phyloP scores from a whole-genome alignment of 169 alveolate species.

The Eimeria praecox region DNA sequence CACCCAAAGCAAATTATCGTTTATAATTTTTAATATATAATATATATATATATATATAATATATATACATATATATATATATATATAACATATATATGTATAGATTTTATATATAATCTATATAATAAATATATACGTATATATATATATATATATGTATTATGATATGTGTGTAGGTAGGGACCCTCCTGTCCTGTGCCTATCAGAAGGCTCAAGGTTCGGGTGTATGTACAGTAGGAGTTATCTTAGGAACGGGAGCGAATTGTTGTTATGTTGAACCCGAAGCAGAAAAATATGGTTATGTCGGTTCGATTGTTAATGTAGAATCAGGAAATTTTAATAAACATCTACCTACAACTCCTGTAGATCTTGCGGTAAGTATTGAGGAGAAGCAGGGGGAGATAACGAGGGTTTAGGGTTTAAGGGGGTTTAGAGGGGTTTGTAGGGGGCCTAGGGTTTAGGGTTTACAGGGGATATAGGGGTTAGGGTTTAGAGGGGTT shows the following conservation, averaged over 20 bases:
- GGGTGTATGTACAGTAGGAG: constrained; percentile 91
- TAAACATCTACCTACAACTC: constrained; percentile 91
- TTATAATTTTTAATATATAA: too few species aligned
- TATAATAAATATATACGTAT: too few species aligned
- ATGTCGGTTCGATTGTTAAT: constrained; percentile 91
- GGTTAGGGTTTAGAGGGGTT: too few species aligned
- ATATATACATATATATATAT: too few species aligned
- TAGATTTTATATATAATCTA: too few species aligned
- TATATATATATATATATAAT: too few species aligned
- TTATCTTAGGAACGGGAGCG: constrained; percentile 94
- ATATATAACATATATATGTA: too few species aligned
- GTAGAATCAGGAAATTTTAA: constrained; percentile 94
- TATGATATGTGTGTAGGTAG: constrained; percentile 84
- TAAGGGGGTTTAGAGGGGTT: too few species aligned
- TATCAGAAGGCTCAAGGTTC: constrained; percentile 88
- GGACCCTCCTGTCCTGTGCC: constrained; percentile 94
- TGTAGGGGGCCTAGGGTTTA: background rate
- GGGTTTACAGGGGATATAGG: background rate
- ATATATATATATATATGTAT: too few species aligned
- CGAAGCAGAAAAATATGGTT: constrained; percentile 89
- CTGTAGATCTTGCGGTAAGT: constrained; percentile 90
- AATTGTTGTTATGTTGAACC: constrained; percentile 94
- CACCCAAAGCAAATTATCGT: too few species aligned
- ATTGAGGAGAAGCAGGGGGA: too few species aligned
- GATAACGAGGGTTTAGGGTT: too few species aligned